Percentiles rank a stretch among this genome's conserved stretches.
These are phyloP conservation scores for Microbotryum silenes-acaulis DNA, from an alignment of 1,284 basidiomycete genomes.

Conservation along the genomic window DNA sequence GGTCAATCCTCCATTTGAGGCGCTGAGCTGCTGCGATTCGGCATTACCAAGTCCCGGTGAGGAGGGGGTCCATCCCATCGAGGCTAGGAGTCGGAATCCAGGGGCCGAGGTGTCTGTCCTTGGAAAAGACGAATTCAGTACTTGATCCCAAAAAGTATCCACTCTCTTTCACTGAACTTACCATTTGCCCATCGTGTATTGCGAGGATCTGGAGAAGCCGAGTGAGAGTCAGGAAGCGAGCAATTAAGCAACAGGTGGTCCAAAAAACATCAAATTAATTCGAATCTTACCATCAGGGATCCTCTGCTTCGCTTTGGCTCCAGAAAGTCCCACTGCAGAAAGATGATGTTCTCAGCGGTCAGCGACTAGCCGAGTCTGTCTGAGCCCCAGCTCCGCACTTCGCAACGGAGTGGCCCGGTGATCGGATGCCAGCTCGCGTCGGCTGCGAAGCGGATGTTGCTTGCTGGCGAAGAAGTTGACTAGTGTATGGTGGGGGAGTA, in stretches of 20 bases:
- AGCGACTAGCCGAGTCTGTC: too few species aligned
- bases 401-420: too few species aligned
- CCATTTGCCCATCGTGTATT: constrained; percentile 34
- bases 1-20: constrained; percentile 18
- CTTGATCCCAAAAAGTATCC: too few species aligned
- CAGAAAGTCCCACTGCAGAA: constrained; percentile 20
- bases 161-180: not conserved
- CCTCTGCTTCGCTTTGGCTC: constrained; percentile 27
- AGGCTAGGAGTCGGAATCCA: constrained; percentile 33
- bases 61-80: constrained; percentile 35
- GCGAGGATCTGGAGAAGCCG: constrained; percentile 29
- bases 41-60: constrained; percentile 22
- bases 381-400: too few species aligned
- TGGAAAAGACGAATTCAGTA: not conserved
- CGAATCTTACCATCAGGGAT: constrained; percentile 21
- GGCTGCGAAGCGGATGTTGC: too few species aligned
- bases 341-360: too few species aligned
- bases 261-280: not conserved
- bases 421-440: too few species aligned
- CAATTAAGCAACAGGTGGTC: not conserved
- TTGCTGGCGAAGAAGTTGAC: too few species aligned
- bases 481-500: too few species aligned
- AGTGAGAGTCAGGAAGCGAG: not conserved
- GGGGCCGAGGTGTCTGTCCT: constrained; percentile 29
- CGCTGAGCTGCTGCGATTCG: constrained; percentile 21